Base-by-base conservation (phyloP, 345 rosid genomes). In the Pugionium cornutum region DNA sequence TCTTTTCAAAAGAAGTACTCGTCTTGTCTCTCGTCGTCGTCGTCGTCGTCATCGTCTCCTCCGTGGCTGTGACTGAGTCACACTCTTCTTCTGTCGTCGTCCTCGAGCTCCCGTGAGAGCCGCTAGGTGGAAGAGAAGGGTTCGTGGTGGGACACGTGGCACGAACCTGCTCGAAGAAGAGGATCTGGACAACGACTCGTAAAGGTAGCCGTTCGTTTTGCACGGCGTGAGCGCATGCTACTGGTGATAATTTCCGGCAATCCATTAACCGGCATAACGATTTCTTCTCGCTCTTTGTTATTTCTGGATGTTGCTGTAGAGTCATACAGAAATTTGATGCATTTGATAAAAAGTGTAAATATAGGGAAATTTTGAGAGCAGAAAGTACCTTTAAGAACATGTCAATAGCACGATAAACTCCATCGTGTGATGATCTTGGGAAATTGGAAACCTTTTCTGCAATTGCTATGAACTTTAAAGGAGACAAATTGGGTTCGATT, bases 11-110 rank as follows among this genome's bases (percentile, higher is more conserved):
- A 28, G 55, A 45, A 39, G 62, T 54, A 77, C 82, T 27, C 11
- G 41, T 72, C 76, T 75, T 46, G 58, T 57, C 64, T 57, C 27
- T 72, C 56, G 70, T 79, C 31, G 51, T 56, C n/a, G 54, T 73
- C 27, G 72, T 68, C 28, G 74, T 72, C 31, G 47, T 76, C n/a
- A n/a, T n/a, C 49, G 84, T 74, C 61, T 75, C 78, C 46, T 76
- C 79, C 0, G 88, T 61, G 34, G 58, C 73, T 0, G 67, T 53
- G n/a, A 58, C 58, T 0, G 89, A 83, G 59, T 88, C 98, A 95
- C 94, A 92, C n/a, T 88, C 97, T 68, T 88, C 97, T 62, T 86
- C 98, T 4, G 92, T 87, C 4, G 95, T 83, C 0, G 96, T 81
- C 74, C 89, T 86, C 1, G 98, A 92, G 79, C 97, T 92, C 40